These are phyloP conservation scores for Cladosporium sp. DNA, from an alignment of 2,329 filamentous ascomycete genomes.

Conservation along the genomic window DNA sequence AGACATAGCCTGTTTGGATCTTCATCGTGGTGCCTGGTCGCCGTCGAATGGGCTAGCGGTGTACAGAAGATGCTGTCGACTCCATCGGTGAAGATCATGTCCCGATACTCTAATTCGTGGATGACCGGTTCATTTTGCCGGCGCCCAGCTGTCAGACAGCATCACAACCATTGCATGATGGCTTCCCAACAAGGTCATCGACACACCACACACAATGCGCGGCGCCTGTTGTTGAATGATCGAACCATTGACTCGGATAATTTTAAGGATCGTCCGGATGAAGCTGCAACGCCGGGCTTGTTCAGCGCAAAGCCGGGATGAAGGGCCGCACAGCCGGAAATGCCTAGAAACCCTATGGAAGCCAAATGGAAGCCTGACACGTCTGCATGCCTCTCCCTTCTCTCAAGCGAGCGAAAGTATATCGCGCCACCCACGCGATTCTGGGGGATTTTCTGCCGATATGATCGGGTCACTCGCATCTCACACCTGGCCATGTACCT, in stretches of 20 bases:
- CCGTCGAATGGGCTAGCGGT: too few species aligned
- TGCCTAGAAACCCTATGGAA: slow-evolving; percentile 9
- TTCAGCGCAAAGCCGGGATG: not conserved
- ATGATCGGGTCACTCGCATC: not conserved
- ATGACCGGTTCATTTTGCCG: not conserved
- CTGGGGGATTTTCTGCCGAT: not conserved
- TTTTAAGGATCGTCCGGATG: slow-evolving; percentile 8
- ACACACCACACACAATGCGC: not conserved
- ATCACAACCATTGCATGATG: not conserved
- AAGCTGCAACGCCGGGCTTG: not conserved
- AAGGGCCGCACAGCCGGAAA: slow-evolving; percentile 1
- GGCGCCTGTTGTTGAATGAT: not conserved
- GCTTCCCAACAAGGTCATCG: not conserved
- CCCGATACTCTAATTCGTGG: not conserved
- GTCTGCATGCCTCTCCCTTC: not conserved
- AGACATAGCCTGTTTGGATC: not conserved
- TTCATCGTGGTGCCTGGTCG: not conserved
- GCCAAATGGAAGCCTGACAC: slow-evolving; percentile 5
- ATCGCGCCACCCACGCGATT: slow-evolving; percentile 9
- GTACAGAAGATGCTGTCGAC: not conserved
- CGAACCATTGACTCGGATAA: not conserved
- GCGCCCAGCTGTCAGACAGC: not conserved
- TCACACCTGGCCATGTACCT: slow-evolving; percentile 1
- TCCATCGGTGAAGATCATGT: not conserved
- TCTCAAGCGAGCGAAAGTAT: not conserved